Conservation (phyloP, 257 asterid species). For the Solanum chiquidenum region DNA sequence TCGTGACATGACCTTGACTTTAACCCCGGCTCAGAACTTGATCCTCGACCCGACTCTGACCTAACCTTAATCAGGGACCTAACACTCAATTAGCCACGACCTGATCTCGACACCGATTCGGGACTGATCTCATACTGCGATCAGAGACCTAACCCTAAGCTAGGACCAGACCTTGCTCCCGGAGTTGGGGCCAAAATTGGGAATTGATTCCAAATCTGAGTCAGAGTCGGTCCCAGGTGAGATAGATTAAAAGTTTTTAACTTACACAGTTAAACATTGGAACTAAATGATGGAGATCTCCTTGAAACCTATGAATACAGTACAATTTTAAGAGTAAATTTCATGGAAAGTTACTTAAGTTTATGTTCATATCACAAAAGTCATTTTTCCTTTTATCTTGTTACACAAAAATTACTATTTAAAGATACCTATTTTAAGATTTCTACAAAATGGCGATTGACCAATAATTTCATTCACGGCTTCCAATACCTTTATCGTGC, state of each 20-base stretch:
- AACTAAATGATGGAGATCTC: not conserved
- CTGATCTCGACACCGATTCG: fast-evolving
- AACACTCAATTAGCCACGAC: not conserved
- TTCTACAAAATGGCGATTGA: not conserved
- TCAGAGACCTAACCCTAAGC: not conserved
- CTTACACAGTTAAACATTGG: not conserved
- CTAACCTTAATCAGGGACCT: not conserved
- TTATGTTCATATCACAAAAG: not conserved
- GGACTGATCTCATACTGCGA: fast-evolving
- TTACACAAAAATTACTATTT: not conserved
- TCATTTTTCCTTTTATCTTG: no score
- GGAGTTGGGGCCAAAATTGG: not conserved
- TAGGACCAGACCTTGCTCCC: not conserved
- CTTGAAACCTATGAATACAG: not conserved
- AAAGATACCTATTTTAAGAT: not conserved
- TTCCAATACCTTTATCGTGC: not conserved
- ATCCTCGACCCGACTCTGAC: no score
- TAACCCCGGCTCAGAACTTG: no score
- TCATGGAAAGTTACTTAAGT: not conserved
- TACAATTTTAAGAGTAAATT: no score
- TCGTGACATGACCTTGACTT: not conserved
- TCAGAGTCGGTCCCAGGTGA: fast-evolving
- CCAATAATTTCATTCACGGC: not conserved
- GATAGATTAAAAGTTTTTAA: no score
- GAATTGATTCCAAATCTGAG: not conserved